These are phyloP conservation scores for Colletotrichum cordylinicola DNA, from an alignment of 2,329 filamentous ascomycete genomes.

Conservation along the genomic window DNA sequence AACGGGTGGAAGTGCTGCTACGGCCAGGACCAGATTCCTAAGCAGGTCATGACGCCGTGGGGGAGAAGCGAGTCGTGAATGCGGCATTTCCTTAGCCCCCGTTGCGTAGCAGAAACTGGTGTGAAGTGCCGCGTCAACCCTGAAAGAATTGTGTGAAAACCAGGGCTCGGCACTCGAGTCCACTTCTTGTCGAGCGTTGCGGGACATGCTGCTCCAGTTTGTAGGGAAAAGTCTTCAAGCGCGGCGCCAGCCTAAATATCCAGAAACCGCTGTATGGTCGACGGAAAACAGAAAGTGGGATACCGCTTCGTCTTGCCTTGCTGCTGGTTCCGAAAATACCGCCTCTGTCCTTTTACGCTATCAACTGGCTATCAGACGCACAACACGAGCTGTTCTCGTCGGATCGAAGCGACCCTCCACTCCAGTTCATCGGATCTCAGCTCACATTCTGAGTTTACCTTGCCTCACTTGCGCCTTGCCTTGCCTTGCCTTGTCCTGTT, in stretches of 20 bases:
- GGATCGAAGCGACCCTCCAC: constrained; percentile 4
- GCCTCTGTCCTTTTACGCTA: neutral
- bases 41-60: neutral
- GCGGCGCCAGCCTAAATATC: constrained; percentile 10
- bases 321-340: neutral
- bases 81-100: constrained; percentile 13
- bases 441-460: neutral
- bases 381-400: neutral
- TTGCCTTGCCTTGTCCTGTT: neutral
- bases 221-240: constrained; percentile 9
- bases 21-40: neutral
- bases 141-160: neutral
- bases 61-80: neutral
- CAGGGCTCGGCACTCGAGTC: neutral
- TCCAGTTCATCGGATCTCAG: neutral
- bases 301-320: neutral
- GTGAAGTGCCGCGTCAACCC: constrained; percentile 15
- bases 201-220: neutral
- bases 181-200: neutral
- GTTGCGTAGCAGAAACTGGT: neutral
- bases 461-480: neutral
- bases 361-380: neutral
- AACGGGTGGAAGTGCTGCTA: neutral
- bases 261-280: neutral
- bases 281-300: neutral